A percentile compares a stretch with the other conserved stretches of the same genome.
These are phyloP conservation scores for Arabidopsis thaliana DNA, from an alignment of 345 rosid species.

Conservation along the genomic window DNA sequence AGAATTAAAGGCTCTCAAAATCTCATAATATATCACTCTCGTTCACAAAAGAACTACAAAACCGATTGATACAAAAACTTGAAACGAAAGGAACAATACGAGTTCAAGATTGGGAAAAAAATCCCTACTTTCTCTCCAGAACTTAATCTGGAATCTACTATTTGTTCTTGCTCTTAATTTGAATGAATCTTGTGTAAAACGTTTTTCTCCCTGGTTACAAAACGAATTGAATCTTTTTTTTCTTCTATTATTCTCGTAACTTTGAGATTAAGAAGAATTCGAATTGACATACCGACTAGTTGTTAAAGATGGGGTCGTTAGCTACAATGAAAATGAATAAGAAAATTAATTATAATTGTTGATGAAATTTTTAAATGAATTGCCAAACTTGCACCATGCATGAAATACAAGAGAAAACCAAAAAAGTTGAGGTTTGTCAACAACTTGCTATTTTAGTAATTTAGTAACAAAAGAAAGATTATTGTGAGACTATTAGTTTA, in stretches of 20 bases:
- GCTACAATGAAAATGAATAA: background rate
- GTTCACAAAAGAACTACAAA: background rate
- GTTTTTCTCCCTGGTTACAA: background rate
- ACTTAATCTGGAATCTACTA: background rate
- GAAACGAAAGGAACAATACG: background rate
- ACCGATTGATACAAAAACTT: background rate
- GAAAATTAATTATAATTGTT: background rate
- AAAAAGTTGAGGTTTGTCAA: background rate
- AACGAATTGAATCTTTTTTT: background rate
- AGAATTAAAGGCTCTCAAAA: background rate
- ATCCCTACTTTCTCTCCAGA: no score
- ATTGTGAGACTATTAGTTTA: background rate
- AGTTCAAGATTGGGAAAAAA: background rate
- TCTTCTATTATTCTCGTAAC: background rate
- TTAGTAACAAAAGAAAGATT: background rate
- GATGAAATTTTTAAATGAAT: background rate
- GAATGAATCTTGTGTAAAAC: background rate
- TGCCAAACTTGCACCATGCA: background rate
- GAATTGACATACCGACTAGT: background rate
- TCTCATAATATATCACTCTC: background rate
- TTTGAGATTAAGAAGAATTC: background rate
- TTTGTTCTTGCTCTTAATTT: background rate
- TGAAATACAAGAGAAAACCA: background rate
- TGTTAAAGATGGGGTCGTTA: background rate
- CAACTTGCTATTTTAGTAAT: constrained; percentile 17